Percentiles rank a stretch among this genome's conserved stretches.
These are phyloP conservation scores for Vigna trinervia DNA, from an alignment of 306 rosid genomes.

Conservation along the genomic window DNA sequence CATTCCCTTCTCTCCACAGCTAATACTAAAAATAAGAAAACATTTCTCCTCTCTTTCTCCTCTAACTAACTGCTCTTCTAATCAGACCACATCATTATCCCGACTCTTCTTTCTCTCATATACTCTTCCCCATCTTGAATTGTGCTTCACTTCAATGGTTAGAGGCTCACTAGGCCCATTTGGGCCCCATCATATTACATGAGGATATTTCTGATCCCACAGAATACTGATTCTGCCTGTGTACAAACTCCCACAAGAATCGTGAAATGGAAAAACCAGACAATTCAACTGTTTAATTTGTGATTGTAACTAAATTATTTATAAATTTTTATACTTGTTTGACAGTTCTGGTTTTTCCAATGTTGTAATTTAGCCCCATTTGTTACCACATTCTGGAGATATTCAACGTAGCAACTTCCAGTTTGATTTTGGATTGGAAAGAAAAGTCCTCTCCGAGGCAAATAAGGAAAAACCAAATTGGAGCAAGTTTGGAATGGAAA, in stretches of 20 bases:
- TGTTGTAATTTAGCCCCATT: slow-evolving; percentile 59
- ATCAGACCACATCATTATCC: too few species aligned
- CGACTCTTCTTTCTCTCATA: too few species aligned
- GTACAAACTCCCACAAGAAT: background rate
- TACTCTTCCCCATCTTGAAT: too few species aligned
- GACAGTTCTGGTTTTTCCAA: slow-evolving; percentile 9
- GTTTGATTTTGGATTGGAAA: slow-evolving; percentile 77
- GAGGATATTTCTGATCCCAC: background rate
- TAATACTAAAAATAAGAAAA: too few species aligned
- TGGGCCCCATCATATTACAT: background rate
- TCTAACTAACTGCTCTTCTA: too few species aligned
- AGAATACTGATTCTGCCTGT: background rate
- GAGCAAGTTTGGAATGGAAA: slow-evolving; percentile 66
- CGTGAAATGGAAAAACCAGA: background rate
- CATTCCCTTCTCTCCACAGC: too few species aligned
- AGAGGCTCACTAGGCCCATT: too few species aligned
- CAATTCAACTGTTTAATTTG: too few species aligned
- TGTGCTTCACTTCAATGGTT: too few species aligned
- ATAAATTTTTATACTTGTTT: background rate
- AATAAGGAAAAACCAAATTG: slow-evolving; percentile 69
- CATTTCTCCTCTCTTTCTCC: too few species aligned
- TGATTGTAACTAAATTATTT: background rate
- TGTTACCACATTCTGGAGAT: slow-evolving; percentile 61
- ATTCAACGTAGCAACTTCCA: slow-evolving; percentile 79
- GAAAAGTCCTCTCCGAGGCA: slow-evolving; percentile 69